These are phyloP conservation scores for Aspergillus sp. DNA, from an alignment of 2,329 filamentous ascomycete species.

Conservation along the genomic window DNA sequence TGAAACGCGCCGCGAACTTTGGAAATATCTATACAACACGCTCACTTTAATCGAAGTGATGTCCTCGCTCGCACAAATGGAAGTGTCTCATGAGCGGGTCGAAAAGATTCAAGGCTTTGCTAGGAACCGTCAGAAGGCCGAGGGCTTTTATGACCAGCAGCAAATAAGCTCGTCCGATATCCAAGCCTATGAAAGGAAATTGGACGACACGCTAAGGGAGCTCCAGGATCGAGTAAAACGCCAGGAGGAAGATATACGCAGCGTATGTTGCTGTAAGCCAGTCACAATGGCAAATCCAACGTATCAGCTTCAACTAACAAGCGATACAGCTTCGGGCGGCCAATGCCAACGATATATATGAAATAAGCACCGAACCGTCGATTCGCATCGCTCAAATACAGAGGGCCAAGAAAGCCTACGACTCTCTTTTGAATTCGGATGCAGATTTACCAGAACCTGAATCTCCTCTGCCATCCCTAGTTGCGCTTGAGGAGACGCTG, in stretches of 20 bases:
- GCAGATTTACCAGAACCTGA: slow-evolving; percentile 69
- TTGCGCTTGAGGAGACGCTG: slow-evolving; percentile 71
- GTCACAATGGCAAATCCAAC: background rate
- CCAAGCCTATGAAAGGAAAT: slow-evolving; percentile 41
- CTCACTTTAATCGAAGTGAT: background rate
- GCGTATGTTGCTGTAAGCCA: slow-evolving; percentile 38
- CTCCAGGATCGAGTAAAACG: slow-evolving; percentile 60
- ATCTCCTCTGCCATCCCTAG: slow-evolving; percentile 71
- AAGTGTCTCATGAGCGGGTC: slow-evolving; percentile 36
- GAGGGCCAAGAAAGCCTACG: slow-evolving; percentile 67
- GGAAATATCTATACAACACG: background rate
- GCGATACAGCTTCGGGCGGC: slow-evolving; percentile 38
- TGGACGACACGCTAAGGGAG: slow-evolving; percentile 70
- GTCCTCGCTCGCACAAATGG: slow-evolving; percentile 28
- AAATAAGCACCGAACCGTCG: slow-evolving; percentile 33
- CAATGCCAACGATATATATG: slow-evolving; percentile 36
- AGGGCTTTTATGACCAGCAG: slow-evolving; percentile 37
- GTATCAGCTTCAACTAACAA: slow-evolving; percentile 20
- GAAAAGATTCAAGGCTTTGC: slow-evolving; percentile 41
- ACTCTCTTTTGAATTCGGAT: slow-evolving; percentile 63
- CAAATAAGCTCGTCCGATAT: slow-evolving; percentile 34
- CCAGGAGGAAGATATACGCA: slow-evolving; percentile 53
- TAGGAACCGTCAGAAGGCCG: slow-evolving; percentile 38
- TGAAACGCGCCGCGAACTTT: slow-evolving; percentile 1
- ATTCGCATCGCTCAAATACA: slow-evolving; percentile 52